Evolutionary conservation across 225 moss, liverwort and hornwort species (phyloP).

Genomic region (Physcomitrellopsis africana): DNA sequence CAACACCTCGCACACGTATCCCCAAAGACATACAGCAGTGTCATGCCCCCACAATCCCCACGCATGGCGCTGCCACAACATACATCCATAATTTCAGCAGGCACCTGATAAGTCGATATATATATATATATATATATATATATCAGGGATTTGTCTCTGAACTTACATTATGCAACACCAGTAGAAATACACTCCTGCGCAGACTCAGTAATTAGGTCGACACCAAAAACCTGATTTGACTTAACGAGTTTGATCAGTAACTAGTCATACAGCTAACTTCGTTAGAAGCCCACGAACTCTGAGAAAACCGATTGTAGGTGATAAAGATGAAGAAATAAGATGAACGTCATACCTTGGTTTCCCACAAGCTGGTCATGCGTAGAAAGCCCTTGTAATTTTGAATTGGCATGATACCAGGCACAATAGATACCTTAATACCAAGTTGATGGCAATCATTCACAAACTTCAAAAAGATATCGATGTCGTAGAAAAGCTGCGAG

Average conservation of each 20-base stretch:
- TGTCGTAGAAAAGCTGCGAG: constrained; percentile 73
- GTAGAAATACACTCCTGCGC: too few species aligned
- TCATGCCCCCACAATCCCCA: too few species aligned
- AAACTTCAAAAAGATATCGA: constrained; percentile 65
- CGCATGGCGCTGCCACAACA: too few species aligned
- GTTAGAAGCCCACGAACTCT: too few species aligned
- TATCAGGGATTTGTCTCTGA: neutral
- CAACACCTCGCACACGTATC: too few species aligned
- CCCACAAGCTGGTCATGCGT: constrained; percentile 73
- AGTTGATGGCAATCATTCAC: constrained; percentile 67
- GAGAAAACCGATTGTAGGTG: too few species aligned
- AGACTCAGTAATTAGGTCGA: too few species aligned
- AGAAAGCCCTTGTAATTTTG: constrained; percentile 70
- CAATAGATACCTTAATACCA: constrained; percentile 62
- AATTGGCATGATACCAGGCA: constrained; percentile 76
- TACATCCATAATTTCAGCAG: constrained; percentile 49
- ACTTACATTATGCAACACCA: too few species aligned
- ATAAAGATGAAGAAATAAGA: neutral
- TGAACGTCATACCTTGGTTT: constrained; percentile 53
- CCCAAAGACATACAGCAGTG: too few species aligned
- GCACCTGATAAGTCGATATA: constrained; percentile 49
- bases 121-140: too few species aligned
- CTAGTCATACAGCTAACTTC: too few species aligned
- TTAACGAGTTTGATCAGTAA: neutral
- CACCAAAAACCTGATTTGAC: neutral